Evolutionary conservation across 768 basidiomycete genomes (phyloP).

Genomic region (Suillus subluteus): DNA sequence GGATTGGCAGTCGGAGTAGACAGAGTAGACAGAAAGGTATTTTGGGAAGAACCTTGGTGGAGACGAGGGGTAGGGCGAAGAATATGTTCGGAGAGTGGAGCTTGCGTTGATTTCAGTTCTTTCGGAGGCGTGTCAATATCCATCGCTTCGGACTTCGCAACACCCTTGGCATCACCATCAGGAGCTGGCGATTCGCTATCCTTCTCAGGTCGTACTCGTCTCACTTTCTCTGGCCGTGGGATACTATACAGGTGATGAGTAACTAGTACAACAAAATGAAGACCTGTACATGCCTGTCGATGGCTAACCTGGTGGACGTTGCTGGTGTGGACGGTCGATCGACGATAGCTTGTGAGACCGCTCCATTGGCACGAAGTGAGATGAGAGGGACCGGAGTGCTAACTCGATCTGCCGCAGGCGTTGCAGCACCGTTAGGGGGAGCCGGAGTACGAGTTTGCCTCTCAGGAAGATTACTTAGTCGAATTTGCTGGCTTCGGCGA

Average conservation of each 20-base stretch:
- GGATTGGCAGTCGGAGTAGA: slow-evolving; percentile 17
- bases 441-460: slow-evolving; percentile 32
- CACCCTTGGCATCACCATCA: slow-evolving; percentile 30
- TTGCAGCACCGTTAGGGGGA: slow-evolving; percentile 45
- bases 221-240: slow-evolving; percentile 80
- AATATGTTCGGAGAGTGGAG: neutral
- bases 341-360: slow-evolving; percentile 22
- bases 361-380: slow-evolving; percentile 47
- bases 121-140: slow-evolving; percentile 36
- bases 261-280: slow-evolving; percentile 1
- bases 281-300: slow-evolving; percentile 58
- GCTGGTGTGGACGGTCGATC: slow-evolving; percentile 37
- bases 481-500: slow-evolving; percentile 35
- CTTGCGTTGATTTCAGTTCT: slow-evolving; percentile 23
- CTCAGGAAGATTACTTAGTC: slow-evolving; percentile 32
- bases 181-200: slow-evolving; percentile 40
- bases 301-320: slow-evolving; percentile 55
- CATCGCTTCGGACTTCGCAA: slow-evolving; percentile 36
- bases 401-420: slow-evolving; percentile 35
- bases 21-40: slow-evolving; percentile 18
- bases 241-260: slow-evolving; percentile 47
- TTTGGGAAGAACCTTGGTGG: slow-evolving; percentile 23
- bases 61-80: slow-evolving; percentile 20
- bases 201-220: slow-evolving; percentile 49
- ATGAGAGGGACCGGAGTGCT: slow-evolving; percentile 53